Base-by-base conservation (phyloP, 805 yeast species). In the Sugiyamaella chiloensis region DNA sequence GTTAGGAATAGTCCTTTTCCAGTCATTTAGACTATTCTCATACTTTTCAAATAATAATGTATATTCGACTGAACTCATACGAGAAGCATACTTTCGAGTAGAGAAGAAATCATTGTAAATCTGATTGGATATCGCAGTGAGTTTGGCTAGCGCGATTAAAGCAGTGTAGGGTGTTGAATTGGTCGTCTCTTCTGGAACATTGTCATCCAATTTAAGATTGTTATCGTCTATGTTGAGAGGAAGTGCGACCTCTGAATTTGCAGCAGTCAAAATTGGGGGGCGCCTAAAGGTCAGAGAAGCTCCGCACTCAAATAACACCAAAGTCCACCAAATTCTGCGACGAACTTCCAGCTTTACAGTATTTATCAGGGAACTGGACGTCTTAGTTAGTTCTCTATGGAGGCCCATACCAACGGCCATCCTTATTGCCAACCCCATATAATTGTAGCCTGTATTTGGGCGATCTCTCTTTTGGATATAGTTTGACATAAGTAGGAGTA, bases 351-450 rank as follows among this genome's bases (percentile, higher is more conserved):
- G 17, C 21, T 26, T n/a, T 3, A 47, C 42, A 40, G 70, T 56
- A 52, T 72, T 70, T 9, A 70, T 41, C 20, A 72, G 64, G 29
- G 63, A 65, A 40, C 65, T 46, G 62, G 57, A 60, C 23, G 59
- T 57, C 4, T 66, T 56, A 3, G 37, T 34, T 42, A 75, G 68
- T 49, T 78, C 81, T 49, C 72, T 75, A 55, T 78, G 74, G 19
- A 80, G 60, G 2, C 85, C 87, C 37, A 81, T 61, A 0, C 82
- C 77, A 57, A 77, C 66, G 0, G 85, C 84, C 80, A 80, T 78
- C 53, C 82, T 64, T 7, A 78, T 72, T 0, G 83, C 79, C 14
- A 78, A 64, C n/a, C 85, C 85, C 34, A 78, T 61, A 52, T 74
- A 78, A 52, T 76, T 76, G 79, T 83, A 80, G 12, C 81, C 81